Evolutionary conservation across 2,329 filamentous ascomycete genomes (phyloP).

Genomic region (Camptophora hylomeconis): DNA sequence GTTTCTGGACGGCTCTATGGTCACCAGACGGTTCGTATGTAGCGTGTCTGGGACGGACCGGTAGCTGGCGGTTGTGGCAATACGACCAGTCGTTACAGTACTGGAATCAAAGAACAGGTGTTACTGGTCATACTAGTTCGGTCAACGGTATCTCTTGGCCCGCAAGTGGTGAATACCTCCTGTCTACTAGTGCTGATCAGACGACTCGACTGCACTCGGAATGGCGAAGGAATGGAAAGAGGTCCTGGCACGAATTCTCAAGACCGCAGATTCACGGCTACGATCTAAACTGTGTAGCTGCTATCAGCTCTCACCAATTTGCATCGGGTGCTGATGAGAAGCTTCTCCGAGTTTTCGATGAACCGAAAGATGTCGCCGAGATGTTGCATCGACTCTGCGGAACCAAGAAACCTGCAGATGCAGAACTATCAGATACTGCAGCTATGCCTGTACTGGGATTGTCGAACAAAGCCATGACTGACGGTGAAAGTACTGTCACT

Average conservation of each 20-base stretch:
- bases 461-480: slow-evolving; percentile 82
- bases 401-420: slow-evolving; percentile 30
- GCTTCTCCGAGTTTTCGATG: slow-evolving; percentile 85
- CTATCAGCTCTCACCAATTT: slow-evolving; percentile 60
- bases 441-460: slow-evolving; percentile 90
- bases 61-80: slow-evolving; percentile 83
- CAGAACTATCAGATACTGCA: slow-evolving; percentile 65
- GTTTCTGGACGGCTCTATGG: slow-evolving; percentile 95
- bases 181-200: slow-evolving; percentile 85
- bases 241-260: slow-evolving; percentile 89
- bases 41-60: slow-evolving; percentile 68
- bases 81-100: slow-evolving; percentile 46
- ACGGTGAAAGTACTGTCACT: slow-evolving; percentile 26
- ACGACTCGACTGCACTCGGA: slow-evolving; percentile 76
- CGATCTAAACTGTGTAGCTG: slow-evolving; percentile 86
- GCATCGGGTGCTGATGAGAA: slow-evolving; percentile 96
- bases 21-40: slow-evolving; percentile 62
- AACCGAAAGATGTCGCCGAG: slow-evolving; percentile 69
- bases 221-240: slow-evolving; percentile 46
- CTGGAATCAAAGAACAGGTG: slow-evolving; percentile 65
- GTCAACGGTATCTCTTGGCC: slow-evolving; percentile 80
- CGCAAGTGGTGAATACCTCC: slow-evolving; percentile 63
- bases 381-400: slow-evolving; percentile 58
- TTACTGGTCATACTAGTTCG: slow-evolving; percentile 72
- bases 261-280: slow-evolving; percentile 96